These are phyloP conservation scores for Cardamine chenopodiifolia DNA, from an alignment of 345 rosid genomes.

Conservation along the genomic window DNA sequence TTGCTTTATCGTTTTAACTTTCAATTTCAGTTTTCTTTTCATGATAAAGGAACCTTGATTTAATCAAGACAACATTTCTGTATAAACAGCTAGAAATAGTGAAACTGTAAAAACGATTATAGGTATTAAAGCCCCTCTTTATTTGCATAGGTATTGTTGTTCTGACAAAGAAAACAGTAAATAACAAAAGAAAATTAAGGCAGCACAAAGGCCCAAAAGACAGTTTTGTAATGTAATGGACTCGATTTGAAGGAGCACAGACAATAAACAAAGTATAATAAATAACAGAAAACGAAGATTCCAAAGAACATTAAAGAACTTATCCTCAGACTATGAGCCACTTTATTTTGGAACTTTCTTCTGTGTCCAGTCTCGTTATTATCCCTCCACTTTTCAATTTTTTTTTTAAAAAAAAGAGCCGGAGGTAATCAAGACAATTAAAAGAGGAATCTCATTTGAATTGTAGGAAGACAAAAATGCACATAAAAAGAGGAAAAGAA, in stretches of 20 bases:
- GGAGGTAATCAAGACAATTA: slow-evolving; percentile 12
- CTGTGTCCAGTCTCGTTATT: slow-evolving; percentile 16
- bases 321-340: slow-evolving; percentile 26
- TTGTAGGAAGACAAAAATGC: background rate
- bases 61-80: slow-evolving; percentile 10
- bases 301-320: slow-evolving; percentile 37
- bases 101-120: background rate
- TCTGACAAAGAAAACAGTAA: slow-evolving; percentile 17
- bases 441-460: slow-evolving; percentile 25
- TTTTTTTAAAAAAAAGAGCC: background rate
- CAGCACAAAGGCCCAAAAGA: slow-evolving; percentile 31
- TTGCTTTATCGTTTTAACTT: no score
- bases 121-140: background rate
- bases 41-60: slow-evolving; percentile 11
- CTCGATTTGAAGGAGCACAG: slow-evolving; percentile 31
- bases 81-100: slow-evolving; percentile 1
- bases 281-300: slow-evolving; percentile 39
- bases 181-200: slow-evolving; percentile 2
- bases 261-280: slow-evolving; percentile 18
- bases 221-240: slow-evolving; percentile 34
- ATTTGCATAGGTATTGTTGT: slow-evolving; percentile 22
- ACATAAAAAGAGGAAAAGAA: background rate
- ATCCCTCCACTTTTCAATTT: slow-evolving; percentile 10
- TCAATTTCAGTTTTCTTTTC: background rate
- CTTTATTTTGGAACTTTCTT: slow-evolving; percentile 35